These are phyloP conservation scores for Westerdykella aurantiaca DNA, from an alignment of 2,329 filamentous ascomycete species.

Conservation along the genomic window DNA sequence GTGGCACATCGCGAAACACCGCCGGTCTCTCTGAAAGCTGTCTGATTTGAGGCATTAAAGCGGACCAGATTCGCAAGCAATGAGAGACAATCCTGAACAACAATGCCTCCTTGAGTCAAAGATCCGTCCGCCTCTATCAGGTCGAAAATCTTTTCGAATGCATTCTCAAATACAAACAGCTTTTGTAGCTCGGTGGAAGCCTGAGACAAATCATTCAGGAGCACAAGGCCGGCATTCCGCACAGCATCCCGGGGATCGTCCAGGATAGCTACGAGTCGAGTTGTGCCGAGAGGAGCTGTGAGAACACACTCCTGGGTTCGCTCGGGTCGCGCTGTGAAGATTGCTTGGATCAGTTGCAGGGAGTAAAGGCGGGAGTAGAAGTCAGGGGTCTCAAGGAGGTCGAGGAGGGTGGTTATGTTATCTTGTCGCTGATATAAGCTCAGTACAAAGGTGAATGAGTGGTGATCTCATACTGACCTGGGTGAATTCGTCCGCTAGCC, in stretches of 20 bases:
- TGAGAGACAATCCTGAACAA: constrained; percentile 89
- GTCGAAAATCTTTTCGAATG: constrained; percentile 78
- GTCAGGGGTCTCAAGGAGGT: constrained; percentile 79
- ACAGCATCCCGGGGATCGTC: constrained; percentile 83
- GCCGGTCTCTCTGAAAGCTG: constrained; percentile 85
- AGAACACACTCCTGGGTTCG: constrained; percentile 93
- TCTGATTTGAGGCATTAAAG: constrained; percentile 86
- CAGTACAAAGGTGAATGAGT: constrained; percentile 36
- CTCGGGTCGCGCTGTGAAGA: constrained; percentile 78
- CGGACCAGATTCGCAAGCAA: constrained; percentile 83
- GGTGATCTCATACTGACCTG: constrained; percentile 52
- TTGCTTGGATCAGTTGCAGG: constrained; percentile 80
- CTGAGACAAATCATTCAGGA: constrained; percentile 83
- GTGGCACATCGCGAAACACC: constrained; percentile 67
- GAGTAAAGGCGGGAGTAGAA: constrained; percentile 91
- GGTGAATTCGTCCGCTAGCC: constrained; percentile 97
- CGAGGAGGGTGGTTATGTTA: constrained; percentile 85
- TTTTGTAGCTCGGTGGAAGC: constrained; percentile 87
- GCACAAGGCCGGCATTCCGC: constrained; percentile 77
- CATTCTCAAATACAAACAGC: constrained; percentile 89
- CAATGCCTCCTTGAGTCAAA: constrained; percentile 72
- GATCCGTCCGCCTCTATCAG: constrained; percentile 79
- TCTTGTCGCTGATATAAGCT: constrained; percentile 70
- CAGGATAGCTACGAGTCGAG: constrained; percentile 74
- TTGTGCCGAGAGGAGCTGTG: constrained; percentile 79